Base-by-base conservation (phyloP, 106 monocot species). In the Apostasia shenzhenica region DNA sequence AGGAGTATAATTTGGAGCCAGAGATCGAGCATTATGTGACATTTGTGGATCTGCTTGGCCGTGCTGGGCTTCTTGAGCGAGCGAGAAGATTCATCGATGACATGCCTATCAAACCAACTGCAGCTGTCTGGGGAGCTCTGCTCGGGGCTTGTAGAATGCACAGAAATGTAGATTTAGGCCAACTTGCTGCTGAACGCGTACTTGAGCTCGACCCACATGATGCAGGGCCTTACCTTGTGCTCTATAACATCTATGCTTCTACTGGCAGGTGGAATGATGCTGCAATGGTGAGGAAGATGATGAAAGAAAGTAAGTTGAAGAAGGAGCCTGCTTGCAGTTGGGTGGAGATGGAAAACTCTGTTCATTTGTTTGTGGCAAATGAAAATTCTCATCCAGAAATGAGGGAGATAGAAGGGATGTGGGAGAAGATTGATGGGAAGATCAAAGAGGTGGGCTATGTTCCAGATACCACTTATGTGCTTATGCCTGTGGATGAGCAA, bases 361-460 rank as follows among this genome's bases (percentile, higher is more conserved):
- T 75, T 8, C 75, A 75, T 50, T 26, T 68, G 67, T 75, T 75
- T 61, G 68, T 75, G 42, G 67, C 75, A 12, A 50, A 75, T 61
- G 75, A 75, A 5, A 68, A 75, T 61, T 59, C 14, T 60, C 75
- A 75, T 48, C 75, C 75, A 8, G 49, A 61, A 55, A 75, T 75
- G 2, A 60, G 60, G 48, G 45, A 75, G 60, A 75, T 75, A 61
- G 42, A 49, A 26, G 6, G 59, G 48, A 75, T 75, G 68, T 75
- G 75, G 75, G 68, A 75, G 59, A 68, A 60, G 7, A 75, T 75
- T 3, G 40, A 45, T 53, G 50, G 8, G 6, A 67, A 57, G 54
- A 75, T 75, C 53, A 75, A 68, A 60, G 68, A 75, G 61, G 75
- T 45, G 12, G 75, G 75, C 14, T 75, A 75, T 61, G 75, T 75